phyloP scores from a whole-genome alignment of 495 filamentous ascomycete species.

The Aspergillus leporis region DNA sequence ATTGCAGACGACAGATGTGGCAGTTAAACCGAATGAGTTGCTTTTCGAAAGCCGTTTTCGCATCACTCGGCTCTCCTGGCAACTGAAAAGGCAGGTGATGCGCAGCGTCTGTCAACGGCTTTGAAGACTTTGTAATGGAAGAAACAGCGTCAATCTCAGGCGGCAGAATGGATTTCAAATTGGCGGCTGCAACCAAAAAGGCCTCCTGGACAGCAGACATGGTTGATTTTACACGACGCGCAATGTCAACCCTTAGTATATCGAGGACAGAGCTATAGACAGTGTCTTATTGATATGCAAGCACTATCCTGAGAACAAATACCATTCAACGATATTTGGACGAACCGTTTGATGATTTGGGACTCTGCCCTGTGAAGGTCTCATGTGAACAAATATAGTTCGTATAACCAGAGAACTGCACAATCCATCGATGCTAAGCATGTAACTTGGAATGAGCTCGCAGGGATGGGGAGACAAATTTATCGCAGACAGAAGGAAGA shows the following conservation, averaged over 20 bases:
- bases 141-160: neutral
- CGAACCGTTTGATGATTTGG: no score
- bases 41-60: constrained; percentile 67
- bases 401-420: no score
- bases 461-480: no score
- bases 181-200: neutral
- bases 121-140: neutral
- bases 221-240: neutral
- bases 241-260: neutral
- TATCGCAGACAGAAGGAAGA: no score
- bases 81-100: constrained; percentile 30
- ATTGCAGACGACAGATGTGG: constrained; percentile 66
- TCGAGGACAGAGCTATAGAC: neutral
- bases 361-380: no score
- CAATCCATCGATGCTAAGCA: no score
- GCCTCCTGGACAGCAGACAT: neutral
- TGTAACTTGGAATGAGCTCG: no score
- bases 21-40: constrained; percentile 68
- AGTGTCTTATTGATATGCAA: neutral
- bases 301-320: neutral
- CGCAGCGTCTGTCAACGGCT: neutral
- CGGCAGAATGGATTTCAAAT: neutral
- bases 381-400: no score
- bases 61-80: constrained; percentile 60
- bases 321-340: no score